Evolutionary conservation across 2,329 filamentous ascomycete genomes (phyloP).

Genomic region (Kalaharituber pfeilii): DNA sequence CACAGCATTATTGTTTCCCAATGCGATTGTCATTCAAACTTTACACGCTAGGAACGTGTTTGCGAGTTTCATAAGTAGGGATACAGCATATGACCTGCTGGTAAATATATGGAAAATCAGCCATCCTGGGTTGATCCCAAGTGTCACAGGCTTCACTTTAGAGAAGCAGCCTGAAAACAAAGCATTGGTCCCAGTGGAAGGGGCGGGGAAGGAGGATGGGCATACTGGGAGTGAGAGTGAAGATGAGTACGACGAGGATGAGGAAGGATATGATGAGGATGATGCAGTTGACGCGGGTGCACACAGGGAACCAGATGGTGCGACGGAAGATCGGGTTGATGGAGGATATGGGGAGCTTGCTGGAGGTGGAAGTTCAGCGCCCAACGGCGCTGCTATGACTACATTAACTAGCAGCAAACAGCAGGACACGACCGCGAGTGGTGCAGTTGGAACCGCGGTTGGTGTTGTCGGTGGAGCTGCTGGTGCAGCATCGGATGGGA

Average conservation of each 20-base stretch:
- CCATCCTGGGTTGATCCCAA: constrained; percentile 64
- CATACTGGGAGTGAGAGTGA: constrained; percentile 64
- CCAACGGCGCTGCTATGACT: constrained; percentile 31
- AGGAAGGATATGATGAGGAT: constrained; percentile 37
- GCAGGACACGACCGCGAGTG: constrained; percentile 24
- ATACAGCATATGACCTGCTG: constrained; percentile 91
- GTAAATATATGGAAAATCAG: constrained; percentile 97
- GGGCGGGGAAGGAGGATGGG: constrained; percentile 43
- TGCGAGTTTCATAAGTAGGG: constrained; percentile 81
- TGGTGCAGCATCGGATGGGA: constrained; percentile 29
- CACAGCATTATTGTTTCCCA: constrained; percentile 88
- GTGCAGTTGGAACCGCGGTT: constrained; percentile 26
- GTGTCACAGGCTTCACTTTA: constrained; percentile 57
- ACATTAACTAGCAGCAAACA: constrained; percentile 49
- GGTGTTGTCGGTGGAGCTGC: constrained; percentile 23
- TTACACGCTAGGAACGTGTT: constrained; percentile 91
- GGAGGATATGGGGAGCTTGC: constrained; percentile 37
- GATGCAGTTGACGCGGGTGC: constrained; percentile 30
- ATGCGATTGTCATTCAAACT: constrained; percentile 91
- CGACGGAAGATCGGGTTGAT: constrained; percentile 40
- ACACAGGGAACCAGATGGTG: constrained; percentile 23
- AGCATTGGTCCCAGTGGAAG: constrained; percentile 45
- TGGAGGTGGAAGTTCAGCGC: constrained; percentile 35
- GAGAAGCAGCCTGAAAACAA: constrained; percentile 61
- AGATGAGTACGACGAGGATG: constrained; percentile 57